phyloP scores from a whole-genome alignment of 176 grass and related monocot genomes.

The Neostapfia colusana region DNA sequence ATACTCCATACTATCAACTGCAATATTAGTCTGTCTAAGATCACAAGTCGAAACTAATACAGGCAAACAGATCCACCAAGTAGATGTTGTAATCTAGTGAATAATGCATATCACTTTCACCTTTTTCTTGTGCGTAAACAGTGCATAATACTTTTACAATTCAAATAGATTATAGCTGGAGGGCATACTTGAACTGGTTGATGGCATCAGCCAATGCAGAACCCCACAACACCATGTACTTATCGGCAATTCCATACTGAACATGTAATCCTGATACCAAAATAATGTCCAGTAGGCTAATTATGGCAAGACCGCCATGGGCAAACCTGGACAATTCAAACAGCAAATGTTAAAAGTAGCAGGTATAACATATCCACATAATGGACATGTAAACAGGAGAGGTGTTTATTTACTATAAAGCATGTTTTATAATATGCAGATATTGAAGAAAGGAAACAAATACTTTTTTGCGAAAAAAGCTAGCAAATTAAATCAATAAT shows the following conservation, averaged over 20 bases:
- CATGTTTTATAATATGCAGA: not conserved
- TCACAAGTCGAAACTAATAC: not conserved
- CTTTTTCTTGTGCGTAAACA: not conserved
- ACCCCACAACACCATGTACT: conserved; percentile 74
- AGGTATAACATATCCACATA: conserved; percentile 7
- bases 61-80: conserved; percentile 2
- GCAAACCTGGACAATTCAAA: conserved; percentile 59
- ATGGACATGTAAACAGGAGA: not conserved
- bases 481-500: not conserved
- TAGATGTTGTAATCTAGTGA: conserved; percentile 14
- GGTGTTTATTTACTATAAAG: not conserved
- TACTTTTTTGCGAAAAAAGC: not conserved
- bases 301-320: conserved; percentile 64
- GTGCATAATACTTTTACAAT: not conserved
- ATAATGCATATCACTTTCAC: not conserved
- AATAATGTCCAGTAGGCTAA: conserved; percentile 57
- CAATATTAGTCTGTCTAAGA: too few relatives aligned
- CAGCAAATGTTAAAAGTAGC: conserved; percentile 32
- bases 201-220: conserved; percentile 74
- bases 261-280: conserved; percentile 58
- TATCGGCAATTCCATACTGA: conserved; percentile 62
- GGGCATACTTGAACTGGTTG: conserved; percentile 73
- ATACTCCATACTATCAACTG: too few relatives aligned
- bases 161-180: conserved; percentile 37
- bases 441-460: conserved; percentile 18